A percentile compares a stretch with the other conserved stretches of the same genome.
Evolutionary conservation across 345 rosid species (phyloP).

Genomic region (Gossypium anomalum): DNA sequence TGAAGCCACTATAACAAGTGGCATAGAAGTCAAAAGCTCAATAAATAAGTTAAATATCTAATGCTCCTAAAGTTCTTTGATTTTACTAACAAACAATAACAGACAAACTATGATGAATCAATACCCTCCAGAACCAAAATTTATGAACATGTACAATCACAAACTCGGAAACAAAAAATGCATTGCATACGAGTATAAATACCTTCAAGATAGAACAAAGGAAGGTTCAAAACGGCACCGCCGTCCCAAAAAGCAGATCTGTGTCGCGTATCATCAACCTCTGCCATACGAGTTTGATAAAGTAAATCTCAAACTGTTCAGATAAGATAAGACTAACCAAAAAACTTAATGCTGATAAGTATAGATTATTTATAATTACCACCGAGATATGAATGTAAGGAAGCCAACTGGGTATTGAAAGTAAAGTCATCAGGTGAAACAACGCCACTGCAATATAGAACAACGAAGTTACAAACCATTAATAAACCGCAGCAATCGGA

Average conservation of each 20-base stretch:
- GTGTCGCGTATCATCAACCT: slow-evolving; percentile 81
- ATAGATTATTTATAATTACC: slow-evolving; percentile 40
- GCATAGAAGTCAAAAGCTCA: not conserved
- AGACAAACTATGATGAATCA: not conserved
- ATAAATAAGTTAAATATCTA: not conserved
- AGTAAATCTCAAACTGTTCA: slow-evolving; percentile 12
- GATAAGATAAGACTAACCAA: not conserved
- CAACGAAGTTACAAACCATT: slow-evolving; percentile 8
- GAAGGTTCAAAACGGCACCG: slow-evolving; percentile 58
- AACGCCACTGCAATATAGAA: slow-evolving; percentile 26
- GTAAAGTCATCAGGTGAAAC: slow-evolving; percentile 37
- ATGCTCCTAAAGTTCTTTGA: not conserved
- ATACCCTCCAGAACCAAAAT: not conserved
- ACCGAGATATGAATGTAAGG: slow-evolving; percentile 85
- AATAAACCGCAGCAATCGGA: not conserved
- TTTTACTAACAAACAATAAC: not conserved
- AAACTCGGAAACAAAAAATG: not conserved
- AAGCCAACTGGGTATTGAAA: slow-evolving; percentile 73
- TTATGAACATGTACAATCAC: not conserved
- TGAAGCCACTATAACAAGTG: not conserved
- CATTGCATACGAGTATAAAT: not conserved
- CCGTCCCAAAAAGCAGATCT: slow-evolving; percentile 76
- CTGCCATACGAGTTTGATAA: slow-evolving; percentile 29
- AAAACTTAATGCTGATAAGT: not conserved
- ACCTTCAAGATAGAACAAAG: slow-evolving; percentile 92